Evolutionary conservation across 2,329 filamentous ascomycete species (phyloP), one percentile per base, ranked within the genome.

Genomic region (Aureobasidium sp.): DNA sequence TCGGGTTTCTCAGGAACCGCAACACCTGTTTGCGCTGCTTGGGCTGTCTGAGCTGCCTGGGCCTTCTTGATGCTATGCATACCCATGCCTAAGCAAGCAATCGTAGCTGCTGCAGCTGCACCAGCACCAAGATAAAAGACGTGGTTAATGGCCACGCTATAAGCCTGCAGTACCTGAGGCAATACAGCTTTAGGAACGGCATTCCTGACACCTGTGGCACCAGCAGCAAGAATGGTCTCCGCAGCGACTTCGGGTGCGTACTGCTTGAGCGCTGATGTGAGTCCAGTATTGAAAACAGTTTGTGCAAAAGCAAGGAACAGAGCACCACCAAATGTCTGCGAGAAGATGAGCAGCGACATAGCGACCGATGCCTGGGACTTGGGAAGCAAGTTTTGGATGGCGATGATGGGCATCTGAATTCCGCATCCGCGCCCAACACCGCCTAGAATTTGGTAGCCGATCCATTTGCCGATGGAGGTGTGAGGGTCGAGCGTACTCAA

Each of bases 171-270:
- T 9, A 92, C 85, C 0, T 76, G 73, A 2, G 72, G 69, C 6
- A 87, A 71, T 63, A 78, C 82, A 63, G 83, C 67, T 0, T 72
- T 65, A 0, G 81, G 75, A 26, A 90, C 82, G 1, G 76, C 70
- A 0, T 75, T 69, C 63, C 81, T 80, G n/a, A 92, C 76, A 48
- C 84, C 80, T 0, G 87, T 90, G 1, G 82, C 82, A 41, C 82
- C 82, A 3, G 76, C 76, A 1, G 67, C 68, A n/a, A 79, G 69
- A 2, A 82, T 76, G 15, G 76, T 64, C 17, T 59, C 64, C 0
- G 79, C 71, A 57, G 79, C 68, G 4, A 82, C 69, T 36, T 73
- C 74, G 0, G 79, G 78, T 12, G 57, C 57, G 27, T 50, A 51
- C 10, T 43, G 2, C n/a, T 41, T 32, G 0, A 60, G 44, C 3